Base-by-base conservation (phyloP, 768 basidiomycete species). In the Tricholoma sp. region DNA sequence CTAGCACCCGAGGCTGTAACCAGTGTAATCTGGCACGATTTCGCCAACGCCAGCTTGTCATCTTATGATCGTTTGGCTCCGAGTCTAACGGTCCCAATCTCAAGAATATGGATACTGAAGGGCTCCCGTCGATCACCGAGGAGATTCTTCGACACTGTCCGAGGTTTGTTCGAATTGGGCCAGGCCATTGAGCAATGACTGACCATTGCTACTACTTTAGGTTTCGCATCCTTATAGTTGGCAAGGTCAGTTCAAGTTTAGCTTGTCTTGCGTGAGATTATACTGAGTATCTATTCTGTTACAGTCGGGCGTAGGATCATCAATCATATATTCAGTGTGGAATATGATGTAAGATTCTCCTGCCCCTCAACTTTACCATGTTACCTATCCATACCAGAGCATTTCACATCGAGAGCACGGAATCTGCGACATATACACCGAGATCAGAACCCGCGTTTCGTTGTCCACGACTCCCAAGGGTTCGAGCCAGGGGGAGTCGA, bases 381-480 rank as follows among this genome's bases (percentile, higher is more conserved):
- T 24, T 24, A 7, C 18, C 18, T 44, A 20, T 44, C 12, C 51
- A 52, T 28, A 24, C 24, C 51, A 52, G 51, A 18, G n/a, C 10
- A 34, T 31, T 20, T 52, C 51, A 24, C 33, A 17, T 13, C 20
- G 20, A 37, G 34, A 31, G 3, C 51, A 34, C 12, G 51, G 51
- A 36, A 33, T 7, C 18, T 34, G 34, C 10, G 61, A 71, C 34
- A 69, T 72, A 18, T 29, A 61, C 3, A 45, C 37, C 12, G 68
- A 60, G 48, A 59, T 3, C 36, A 57, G 10, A 70, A 72, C 36
- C 48, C 57, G 7, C 63, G 59, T 13, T 66, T 72, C 45, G 58
- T 71, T 15, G 55, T 72, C 9, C 70, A 72, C 53, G 71, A 72
- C 47, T 66, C 64, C 36, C 47, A 59, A 53, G 70, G 71, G 11